Evolutionary conservation across 768 basidiomycete species (phyloP).

Genomic region (Rhodocollybia butyracea): DNA sequence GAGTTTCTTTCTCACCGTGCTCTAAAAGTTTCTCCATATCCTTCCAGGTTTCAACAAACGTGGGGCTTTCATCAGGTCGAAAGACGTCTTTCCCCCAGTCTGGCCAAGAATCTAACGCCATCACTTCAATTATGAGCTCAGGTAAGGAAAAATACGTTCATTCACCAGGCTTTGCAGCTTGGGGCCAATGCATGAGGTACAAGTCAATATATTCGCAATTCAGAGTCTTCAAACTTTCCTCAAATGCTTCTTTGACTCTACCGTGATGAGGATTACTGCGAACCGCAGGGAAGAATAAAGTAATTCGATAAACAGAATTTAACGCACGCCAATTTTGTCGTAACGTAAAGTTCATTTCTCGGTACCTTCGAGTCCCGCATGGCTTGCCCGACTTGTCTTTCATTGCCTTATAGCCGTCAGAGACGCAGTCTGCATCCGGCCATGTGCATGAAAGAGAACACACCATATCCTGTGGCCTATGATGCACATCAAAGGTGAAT

Average conservation of each 20-base stretch:
- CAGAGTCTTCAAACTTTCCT: neutral
- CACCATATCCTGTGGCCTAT: constrained; percentile 4
- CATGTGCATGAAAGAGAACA: neutral
- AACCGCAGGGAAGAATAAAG: neutral
- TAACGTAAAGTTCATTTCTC: constrained; percentile 42
- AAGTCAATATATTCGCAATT: constrained; percentile 34
- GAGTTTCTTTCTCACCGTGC: too few species aligned
- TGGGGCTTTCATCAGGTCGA: constrained; percentile 21
- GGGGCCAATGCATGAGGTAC: constrained; percentile 30
- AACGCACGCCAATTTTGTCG: constrained; percentile 36
- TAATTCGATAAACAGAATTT: neutral
- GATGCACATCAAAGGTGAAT: neutral
- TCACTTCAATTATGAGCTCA: too few species aligned
- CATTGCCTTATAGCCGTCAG: constrained; percentile 31
- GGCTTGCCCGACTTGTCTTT: constrained; percentile 41
- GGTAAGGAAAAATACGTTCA: neutral
- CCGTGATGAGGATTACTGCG: neutral
- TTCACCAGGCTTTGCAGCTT: constrained; percentile 9
- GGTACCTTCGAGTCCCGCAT: constrained; percentile 42
- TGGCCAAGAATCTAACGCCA: too few species aligned
- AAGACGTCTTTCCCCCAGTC: constrained; percentile 3
- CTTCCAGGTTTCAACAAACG: constrained; percentile 25
- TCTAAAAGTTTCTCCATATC: constrained; percentile 29
- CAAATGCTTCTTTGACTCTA: neutral
- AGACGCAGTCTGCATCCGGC: neutral